These are phyloP conservation scores for Stentor roeselii DNA, from an alignment of 73 alveolate genomes.

Conservation along the genomic window DNA sequence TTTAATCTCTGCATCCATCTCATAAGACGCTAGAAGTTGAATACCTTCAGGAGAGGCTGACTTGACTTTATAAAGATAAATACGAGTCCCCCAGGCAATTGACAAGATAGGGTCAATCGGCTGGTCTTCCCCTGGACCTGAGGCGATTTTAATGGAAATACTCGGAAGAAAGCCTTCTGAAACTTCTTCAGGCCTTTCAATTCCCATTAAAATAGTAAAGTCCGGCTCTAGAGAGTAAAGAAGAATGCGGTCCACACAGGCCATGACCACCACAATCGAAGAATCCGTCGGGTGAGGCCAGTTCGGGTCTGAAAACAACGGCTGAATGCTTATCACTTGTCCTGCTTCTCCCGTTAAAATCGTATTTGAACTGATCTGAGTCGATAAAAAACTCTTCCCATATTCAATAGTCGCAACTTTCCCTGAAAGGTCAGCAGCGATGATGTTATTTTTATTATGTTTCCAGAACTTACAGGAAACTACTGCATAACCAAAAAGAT, in stretches of 20 bases:
- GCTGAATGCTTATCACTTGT: not conserved
- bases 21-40: not conserved
- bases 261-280: constrained; percentile 4
- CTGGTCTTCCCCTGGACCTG: constrained; percentile 23
- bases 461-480: constrained; percentile 16
- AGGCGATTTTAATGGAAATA: not conserved
- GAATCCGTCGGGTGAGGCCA: constrained; percentile 13
- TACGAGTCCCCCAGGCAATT: constrained; percentile 16
- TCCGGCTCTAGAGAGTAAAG: constrained; percentile 27
- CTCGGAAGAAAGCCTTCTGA: not conserved
- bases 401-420: not conserved
- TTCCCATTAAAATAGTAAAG: not conserved
- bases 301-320: constrained; percentile 5
- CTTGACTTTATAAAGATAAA: not conserved
- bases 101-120: constrained; percentile 25
- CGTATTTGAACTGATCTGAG: not conserved
- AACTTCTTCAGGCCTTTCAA: constrained; percentile 17
- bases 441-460: not conserved
- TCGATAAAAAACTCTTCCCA: not conserved
- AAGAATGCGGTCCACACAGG: not conserved
- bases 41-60: constrained; percentile 4
- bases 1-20: constrained; percentile 20
- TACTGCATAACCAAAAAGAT: not conserved
- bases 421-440: constrained; percentile 22
- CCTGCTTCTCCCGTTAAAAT: constrained; percentile 1